These are phyloP conservation scores for Malassezia brasiliensis DNA, from an alignment of 1,284 basidiomycete species.

Conservation along the genomic window DNA sequence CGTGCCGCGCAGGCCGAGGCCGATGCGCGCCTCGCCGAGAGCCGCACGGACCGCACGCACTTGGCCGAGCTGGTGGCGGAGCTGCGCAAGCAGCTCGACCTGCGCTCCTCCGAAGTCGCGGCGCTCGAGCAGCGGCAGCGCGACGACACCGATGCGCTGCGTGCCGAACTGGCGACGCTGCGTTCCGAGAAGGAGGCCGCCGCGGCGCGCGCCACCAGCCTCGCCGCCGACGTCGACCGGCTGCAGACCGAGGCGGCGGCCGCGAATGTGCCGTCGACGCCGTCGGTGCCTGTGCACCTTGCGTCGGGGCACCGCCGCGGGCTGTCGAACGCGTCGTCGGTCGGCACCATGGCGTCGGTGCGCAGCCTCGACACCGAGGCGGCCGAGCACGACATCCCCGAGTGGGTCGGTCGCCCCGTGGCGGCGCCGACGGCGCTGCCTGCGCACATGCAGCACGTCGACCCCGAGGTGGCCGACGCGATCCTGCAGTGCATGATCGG, in stretches of 20 bases:
- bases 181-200: conserved; percentile 1
- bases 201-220: neutral
- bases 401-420: conserved; percentile 6
- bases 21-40: conserved; percentile 3
- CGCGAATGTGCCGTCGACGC: neutral
- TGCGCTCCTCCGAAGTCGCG: conserved; percentile 16
- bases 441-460: conserved; percentile 24
- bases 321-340: conserved; percentile 2
- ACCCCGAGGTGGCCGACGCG: conserved; percentile 60
- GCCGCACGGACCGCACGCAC: conserved; percentile 19
- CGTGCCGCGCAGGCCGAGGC: neutral
- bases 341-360: neutral
- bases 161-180: conserved; percentile 2
- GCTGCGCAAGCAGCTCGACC: conserved; percentile 19
- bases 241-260: neutral
- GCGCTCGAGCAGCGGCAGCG: neutral
- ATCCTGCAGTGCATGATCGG: conserved; percentile 99
- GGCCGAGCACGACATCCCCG: conserved; percentile 6
- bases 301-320: neutral
- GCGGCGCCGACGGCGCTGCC: conserved; percentile 7
- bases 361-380: neutral
- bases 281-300: neutral
- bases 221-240: neutral
- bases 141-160: neutral
- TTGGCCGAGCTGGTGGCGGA: conserved; percentile 14